A percentile compares a stretch with the other conserved stretches of the same genome.
Evolutionary conservation across 1,284 basidiomycete species (phyloP).

Genomic region (Grifola frondosa): DNA sequence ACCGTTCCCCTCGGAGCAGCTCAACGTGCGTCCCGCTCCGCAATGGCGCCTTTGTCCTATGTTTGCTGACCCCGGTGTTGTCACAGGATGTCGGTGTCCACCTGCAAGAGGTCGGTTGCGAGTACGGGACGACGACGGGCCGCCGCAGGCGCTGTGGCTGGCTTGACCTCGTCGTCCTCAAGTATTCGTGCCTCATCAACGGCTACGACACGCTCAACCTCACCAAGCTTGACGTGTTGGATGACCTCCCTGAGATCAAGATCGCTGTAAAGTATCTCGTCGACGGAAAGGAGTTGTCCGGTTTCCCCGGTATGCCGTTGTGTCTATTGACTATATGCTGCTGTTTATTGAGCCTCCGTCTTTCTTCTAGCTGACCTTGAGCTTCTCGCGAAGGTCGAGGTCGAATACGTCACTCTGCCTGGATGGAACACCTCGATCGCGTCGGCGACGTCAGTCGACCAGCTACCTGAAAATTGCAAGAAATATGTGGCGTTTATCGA

Average conservation of each 20-base stretch:
- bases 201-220: conserved; percentile 94
- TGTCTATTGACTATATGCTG: neutral
- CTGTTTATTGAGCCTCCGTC: too few species aligned
- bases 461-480: conserved; percentile 84
- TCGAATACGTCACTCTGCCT: conserved; percentile 87
- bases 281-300: conserved; percentile 75
- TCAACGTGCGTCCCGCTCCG: conserved; percentile 59
- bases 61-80: neutral
- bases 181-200: conserved; percentile 92
- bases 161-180: conserved; percentile 95
- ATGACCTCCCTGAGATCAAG: conserved; percentile 86
- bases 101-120: conserved; percentile 91
- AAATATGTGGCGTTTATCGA: conserved; percentile 92
- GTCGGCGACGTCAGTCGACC: conserved; percentile 65
- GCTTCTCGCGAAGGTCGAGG: conserved; percentile 77
- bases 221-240: conserved; percentile 95
- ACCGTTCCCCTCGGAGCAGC: conserved; percentile 95
- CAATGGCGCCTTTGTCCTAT: neutral
- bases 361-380: conserved; percentile 75
- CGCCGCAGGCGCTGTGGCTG: conserved; percentile 92
- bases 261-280: conserved; percentile 82
- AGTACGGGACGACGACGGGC: conserved; percentile 93
- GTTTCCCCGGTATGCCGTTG: conserved; percentile 79
- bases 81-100: conserved; percentile 77
- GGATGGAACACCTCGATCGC: conserved; percentile 91